A percentile compares a stretch with the other conserved stretches of the same genome.
Evolutionary conservation across 495 filamentous ascomycete species (phyloP).

Genomic region (Podospora comata): DNA sequence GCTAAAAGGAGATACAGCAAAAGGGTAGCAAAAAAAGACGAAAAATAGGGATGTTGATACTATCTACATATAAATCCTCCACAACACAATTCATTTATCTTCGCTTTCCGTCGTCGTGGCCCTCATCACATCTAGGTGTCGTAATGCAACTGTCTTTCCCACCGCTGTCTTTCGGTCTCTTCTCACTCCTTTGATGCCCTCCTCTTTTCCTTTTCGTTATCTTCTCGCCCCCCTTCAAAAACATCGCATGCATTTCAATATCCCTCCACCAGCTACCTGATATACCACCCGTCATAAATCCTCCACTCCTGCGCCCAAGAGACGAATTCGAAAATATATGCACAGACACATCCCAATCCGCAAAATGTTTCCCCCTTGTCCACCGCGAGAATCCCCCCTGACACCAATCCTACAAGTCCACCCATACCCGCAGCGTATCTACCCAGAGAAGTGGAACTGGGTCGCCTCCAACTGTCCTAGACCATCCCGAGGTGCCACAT

Average conservation of each 20-base stretch:
- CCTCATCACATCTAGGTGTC: not conserved
- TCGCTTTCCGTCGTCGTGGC: not conserved
- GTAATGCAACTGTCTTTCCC: too few relatives aligned
- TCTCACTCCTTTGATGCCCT: not conserved
- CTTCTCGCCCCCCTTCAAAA: not conserved
- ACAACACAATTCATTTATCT: not conserved
- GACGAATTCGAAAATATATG: not conserved
- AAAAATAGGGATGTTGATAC: not conserved
- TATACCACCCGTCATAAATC: not conserved
- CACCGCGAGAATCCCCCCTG: too few relatives aligned
- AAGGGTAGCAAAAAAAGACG: not conserved
- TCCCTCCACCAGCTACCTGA: not conserved
- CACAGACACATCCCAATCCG: not conserved
- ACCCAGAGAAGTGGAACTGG: slow-evolving; percentile 77
- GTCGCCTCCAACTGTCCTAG: slow-evolving; percentile 79
- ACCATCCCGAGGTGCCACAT: slow-evolving; percentile 90
- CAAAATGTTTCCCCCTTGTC: not conserved
- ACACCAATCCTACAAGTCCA: too few relatives aligned
- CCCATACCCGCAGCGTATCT: slow-evolving; percentile 15
- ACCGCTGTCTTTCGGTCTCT: not conserved
- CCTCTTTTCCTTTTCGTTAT: not conserved
- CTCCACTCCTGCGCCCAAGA: not conserved
- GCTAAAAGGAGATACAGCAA: not conserved
- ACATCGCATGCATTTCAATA: not conserved
- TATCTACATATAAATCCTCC: not conserved